Percentiles rank a stretch among this genome's conserved stretches.
Evolutionary conservation across 73 alveolate genomes (phyloP).

Genomic region (Paramecium primaurelia): DNA sequence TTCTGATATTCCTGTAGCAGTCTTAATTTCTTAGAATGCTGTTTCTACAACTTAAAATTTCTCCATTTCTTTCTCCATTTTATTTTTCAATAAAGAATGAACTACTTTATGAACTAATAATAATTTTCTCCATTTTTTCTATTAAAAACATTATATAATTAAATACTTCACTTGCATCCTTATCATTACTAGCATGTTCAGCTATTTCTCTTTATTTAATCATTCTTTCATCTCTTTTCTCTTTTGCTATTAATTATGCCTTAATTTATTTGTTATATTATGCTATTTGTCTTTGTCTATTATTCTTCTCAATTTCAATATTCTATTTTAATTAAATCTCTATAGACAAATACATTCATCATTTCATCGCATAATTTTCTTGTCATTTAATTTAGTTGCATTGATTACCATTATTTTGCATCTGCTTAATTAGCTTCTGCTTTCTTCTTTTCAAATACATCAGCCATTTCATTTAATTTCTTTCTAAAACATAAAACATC

Average conservation of each 20-base stretch:
- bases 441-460: slow-evolving; percentile 60
- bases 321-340: not conserved
- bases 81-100: slow-evolving; percentile 76
- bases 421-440: slow-evolving; percentile 59
- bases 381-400: slow-evolving; percentile 70
- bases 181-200: slow-evolving; percentile 68
- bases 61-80: slow-evolving; percentile 87
- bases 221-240: slow-evolving; percentile 62
- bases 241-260: slow-evolving; percentile 52
- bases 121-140: slow-evolving; percentile 80
- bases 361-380: slow-evolving; percentile 67
- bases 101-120: slow-evolving; percentile 74
- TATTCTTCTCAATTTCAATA: slow-evolving; percentile 47
- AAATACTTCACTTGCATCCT: slow-evolving; percentile 64
- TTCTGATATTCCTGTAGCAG: slow-evolving; percentile 86
- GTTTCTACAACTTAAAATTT: slow-evolving; percentile 75
- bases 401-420: slow-evolving; percentile 70
- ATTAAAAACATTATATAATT: not conserved
- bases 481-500: slow-evolving; percentile 75
- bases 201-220: slow-evolving; percentile 60
- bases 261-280: slow-evolving; percentile 49
- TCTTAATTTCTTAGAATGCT: slow-evolving; percentile 78
- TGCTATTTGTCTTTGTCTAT: slow-evolving; percentile 49
- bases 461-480: slow-evolving; percentile 65
- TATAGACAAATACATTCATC: slow-evolving; percentile 53